These are phyloP conservation scores for Podospora sp. DNA, from an alignment of 495 filamentous ascomycete genomes.

Conservation along the genomic window DNA sequence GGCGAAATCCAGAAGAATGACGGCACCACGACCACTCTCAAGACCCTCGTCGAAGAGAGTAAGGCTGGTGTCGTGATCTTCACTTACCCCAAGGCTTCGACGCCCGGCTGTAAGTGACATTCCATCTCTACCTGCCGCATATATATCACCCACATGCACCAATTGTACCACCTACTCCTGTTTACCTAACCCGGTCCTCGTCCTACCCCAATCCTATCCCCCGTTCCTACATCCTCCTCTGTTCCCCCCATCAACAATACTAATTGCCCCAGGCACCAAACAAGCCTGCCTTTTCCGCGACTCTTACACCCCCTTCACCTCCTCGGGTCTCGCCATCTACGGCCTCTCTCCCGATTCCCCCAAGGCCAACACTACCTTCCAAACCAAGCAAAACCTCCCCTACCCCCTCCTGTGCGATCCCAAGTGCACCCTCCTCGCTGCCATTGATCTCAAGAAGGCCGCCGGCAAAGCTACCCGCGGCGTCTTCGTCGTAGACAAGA, in stretches of 20 bases:
- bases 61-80: conserved; percentile 87
- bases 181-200: not conserved
- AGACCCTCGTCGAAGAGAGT: conserved; percentile 77
- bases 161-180: not conserved
- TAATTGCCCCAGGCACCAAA: conserved; percentile 66
- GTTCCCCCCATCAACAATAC: conserved; percentile 23
- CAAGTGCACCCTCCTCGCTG: conserved; percentile 66
- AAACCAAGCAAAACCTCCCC: conserved; percentile 82
- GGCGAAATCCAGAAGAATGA: conserved; percentile 85
- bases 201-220: conserved; percentile 14
- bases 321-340: conserved; percentile 81
- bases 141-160: not conserved
- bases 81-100: conserved; percentile 94
- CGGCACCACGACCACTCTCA: conserved; percentile 73
- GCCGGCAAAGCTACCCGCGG: conserved; percentile 79
- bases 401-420: conserved; percentile 89
- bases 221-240: not conserved
- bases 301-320: conserved; percentile 70
- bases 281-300: conserved; percentile 95
- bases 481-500: conserved; percentile 84
- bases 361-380: conserved; percentile 89
- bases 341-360: conserved; percentile 85
- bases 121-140: conserved; percentile 1
- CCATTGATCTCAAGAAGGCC: conserved; percentile 75
- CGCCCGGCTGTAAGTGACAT: conserved; percentile 83